Evolutionary conservation across 2,329 filamentous ascomycete genomes (phyloP).

Genomic region (Bipolaris gigantea): DNA sequence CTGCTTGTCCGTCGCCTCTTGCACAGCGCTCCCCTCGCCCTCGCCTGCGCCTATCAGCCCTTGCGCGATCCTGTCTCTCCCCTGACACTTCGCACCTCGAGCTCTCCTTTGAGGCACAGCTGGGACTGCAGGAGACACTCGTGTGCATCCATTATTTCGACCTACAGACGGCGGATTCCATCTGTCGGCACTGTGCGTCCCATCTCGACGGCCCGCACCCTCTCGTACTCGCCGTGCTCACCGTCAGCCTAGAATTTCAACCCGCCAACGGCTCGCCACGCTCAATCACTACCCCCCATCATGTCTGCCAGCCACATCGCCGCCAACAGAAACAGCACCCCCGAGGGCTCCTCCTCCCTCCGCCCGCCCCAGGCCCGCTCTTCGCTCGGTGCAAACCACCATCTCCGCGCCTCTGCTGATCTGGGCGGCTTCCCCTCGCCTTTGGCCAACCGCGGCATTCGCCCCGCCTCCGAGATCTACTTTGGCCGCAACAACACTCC

Average conservation of each 20-base stretch:
- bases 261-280: neutral
- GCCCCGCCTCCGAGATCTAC: slow-evolving; percentile 89
- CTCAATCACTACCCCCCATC: slow-evolving; percentile 18
- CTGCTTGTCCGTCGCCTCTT: slow-evolving; percentile 15
- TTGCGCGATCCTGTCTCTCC: slow-evolving; percentile 12
- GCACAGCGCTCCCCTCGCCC: slow-evolving; percentile 16
- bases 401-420: slow-evolving; percentile 92
- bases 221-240: slow-evolving; percentile 1
- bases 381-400: slow-evolving; percentile 74
- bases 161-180: neutral
- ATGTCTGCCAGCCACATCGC: slow-evolving; percentile 55
- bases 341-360: slow-evolving; percentile 82
- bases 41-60: slow-evolving; percentile 22
- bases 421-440: slow-evolving; percentile 81
- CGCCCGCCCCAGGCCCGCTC: slow-evolving; percentile 79
- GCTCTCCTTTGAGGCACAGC: slow-evolving; percentile 39
- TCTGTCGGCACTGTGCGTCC: slow-evolving; percentile 13
- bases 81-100: slow-evolving; percentile 23
- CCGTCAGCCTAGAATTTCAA: slow-evolving; percentile 7
- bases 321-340: slow-evolving; percentile 92
- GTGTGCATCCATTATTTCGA: slow-evolving; percentile 14
- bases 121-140: slow-evolving; percentile 35
- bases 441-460: slow-evolving; percentile 75
- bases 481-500: slow-evolving; percentile 75
- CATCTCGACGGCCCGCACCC: neutral